Conservation (phyloP, 75 land plant genomes). For the Chamaecyparis obtusa region DNA sequence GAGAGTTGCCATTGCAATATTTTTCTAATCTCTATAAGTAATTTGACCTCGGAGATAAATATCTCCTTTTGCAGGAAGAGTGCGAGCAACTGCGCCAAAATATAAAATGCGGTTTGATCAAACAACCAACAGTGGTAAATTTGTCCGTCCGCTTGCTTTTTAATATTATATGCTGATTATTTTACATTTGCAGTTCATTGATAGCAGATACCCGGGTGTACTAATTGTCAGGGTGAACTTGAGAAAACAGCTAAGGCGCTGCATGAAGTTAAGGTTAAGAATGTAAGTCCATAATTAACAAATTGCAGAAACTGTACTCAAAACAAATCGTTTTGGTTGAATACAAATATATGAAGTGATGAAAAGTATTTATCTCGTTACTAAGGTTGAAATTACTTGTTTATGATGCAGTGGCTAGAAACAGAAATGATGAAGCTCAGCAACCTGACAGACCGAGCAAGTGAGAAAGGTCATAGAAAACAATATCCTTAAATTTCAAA, state of each 20-base stretch:
- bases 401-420: conserved; percentile 77
- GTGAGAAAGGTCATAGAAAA: conserved; percentile 84
- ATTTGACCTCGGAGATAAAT: not conserved
- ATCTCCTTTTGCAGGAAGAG: conserved; percentile 61
- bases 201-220: not conserved
- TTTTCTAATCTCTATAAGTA: too few relatives aligned
- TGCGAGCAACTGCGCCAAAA: conserved; percentile 88
- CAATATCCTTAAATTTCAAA: conserved; percentile 80
- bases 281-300: conserved; percentile 52
- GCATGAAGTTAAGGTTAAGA: conserved; percentile 76
- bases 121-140: conserved; percentile 73
- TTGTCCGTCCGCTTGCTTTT: not conserved
- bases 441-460: conserved; percentile 94
- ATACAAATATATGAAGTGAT: not conserved
- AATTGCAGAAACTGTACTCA: not conserved
- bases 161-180: not conserved
- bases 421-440: conserved; percentile 65
- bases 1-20: not conserved
- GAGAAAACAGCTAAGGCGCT: conserved; percentile 72
- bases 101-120: conserved; percentile 82
- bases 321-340: not conserved
- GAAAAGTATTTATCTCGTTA: not conserved
- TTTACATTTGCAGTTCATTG: conserved; percentile 4
- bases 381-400: not conserved
- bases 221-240: conserved; percentile 68